phyloP scores from a whole-genome alignment of 176 grass and related monocot genomes.

The Miscanthus lutarioriparius region DNA sequence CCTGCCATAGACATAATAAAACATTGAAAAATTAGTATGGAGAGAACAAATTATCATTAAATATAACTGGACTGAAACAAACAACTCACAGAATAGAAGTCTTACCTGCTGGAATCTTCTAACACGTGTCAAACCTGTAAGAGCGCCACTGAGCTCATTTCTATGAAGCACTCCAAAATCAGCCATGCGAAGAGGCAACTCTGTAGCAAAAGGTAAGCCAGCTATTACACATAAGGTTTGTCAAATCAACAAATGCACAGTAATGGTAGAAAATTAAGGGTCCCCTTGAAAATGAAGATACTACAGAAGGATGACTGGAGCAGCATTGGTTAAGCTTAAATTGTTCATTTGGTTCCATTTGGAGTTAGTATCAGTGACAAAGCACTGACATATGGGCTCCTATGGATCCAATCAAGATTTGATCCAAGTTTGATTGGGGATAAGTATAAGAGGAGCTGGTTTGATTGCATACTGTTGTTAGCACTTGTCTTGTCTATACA shows the following conservation, averaged over 20 bases:
- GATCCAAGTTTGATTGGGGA: neutral
- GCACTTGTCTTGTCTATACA: neutral
- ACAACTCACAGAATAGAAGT: neutral
- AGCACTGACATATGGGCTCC: neutral
- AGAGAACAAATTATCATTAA: constrained; percentile 2
- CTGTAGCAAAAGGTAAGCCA: constrained; percentile 47
- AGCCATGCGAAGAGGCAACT: constrained; percentile 91
- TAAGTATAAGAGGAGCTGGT: neutral
- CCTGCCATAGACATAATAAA: constrained; percentile 48
- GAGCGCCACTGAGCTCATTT: constrained; percentile 95
- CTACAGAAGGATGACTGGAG: neutral
- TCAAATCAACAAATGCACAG: neutral
- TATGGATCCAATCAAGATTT: constrained; percentile 7
- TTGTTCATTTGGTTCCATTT: neutral
- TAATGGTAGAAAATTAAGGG: neutral
- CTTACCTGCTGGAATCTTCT: constrained; percentile 96
- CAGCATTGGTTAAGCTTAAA: constrained; percentile 7
- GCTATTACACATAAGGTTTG: neutral
- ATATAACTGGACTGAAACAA: neutral
- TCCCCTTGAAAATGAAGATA: neutral
- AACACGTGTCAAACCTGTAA: constrained; percentile 97
- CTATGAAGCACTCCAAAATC: constrained; percentile 99
- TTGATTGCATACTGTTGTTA: neutral
- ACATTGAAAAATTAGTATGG: neutral
- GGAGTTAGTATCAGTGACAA: neutral